Evolutionary conservation across 441 rosid genomes (phyloP).

Genomic region (Mallotus japonicus): DNA sequence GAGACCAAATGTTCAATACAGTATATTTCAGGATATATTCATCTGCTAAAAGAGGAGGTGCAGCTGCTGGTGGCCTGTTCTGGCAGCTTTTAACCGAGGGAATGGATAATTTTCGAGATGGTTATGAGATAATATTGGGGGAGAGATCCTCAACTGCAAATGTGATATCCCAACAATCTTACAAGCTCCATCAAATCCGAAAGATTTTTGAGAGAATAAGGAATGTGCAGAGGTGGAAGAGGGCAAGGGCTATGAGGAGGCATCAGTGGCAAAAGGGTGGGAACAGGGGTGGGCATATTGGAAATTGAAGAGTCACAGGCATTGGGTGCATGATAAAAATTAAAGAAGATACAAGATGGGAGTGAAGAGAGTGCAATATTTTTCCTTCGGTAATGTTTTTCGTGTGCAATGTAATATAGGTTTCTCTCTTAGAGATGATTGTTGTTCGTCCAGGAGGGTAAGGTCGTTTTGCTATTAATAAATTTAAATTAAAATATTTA

Average conservation of each 20-base stretch:
- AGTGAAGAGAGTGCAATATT: not conserved
- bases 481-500: no score
- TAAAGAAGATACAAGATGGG: no score
- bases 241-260: slow-evolving; percentile 41
- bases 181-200: slow-evolving; percentile 54
- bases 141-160: slow-evolving; percentile 63
- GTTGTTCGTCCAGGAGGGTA: slow-evolving; percentile 46
- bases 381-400: not conserved
- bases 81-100: slow-evolving; percentile 72
- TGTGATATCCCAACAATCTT: slow-evolving; percentile 69
- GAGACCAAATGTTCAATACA: slow-evolving; percentile 51
- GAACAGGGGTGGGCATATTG: slow-evolving; percentile 36
- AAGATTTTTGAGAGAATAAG: slow-evolving; percentile 66
- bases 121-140: slow-evolving; percentile 50
- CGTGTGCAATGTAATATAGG: not conserved
- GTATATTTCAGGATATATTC: slow-evolving; percentile 53
- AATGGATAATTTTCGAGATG: slow-evolving; percentile 58
- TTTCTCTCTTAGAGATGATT: slow-evolving; percentile 50
- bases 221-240: slow-evolving; percentile 60
- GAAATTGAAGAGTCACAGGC: slow-evolving; percentile 30
- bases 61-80: slow-evolving; percentile 57
- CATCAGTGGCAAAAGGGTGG: slow-evolving; percentile 8
- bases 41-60: slow-evolving; percentile 62
- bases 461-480: no score
- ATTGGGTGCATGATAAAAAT: not conserved